phyloP scores from a whole-genome alignment of 2,329 filamentous ascomycete species.

The Juglanconis juglandina region DNA sequence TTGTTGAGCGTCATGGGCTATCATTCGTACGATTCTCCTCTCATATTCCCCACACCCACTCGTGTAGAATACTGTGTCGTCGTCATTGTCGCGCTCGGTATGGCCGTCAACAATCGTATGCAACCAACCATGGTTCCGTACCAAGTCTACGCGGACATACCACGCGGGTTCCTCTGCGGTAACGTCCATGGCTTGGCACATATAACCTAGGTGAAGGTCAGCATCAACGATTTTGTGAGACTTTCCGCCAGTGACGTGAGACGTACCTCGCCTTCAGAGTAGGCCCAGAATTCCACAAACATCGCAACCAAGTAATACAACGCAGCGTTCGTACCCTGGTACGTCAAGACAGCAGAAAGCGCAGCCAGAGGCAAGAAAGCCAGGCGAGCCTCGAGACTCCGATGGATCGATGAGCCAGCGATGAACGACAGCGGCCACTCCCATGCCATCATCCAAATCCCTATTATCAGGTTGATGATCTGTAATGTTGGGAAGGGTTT shows the following conservation, averaged over 20 bases:
- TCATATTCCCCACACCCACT: no score
- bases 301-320: conserved; percentile 88
- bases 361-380: conserved; percentile 77
- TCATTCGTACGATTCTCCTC: no score
- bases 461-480: conserved; percentile 82
- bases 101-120: neutral
- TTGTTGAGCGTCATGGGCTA: no score
- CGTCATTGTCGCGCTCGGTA: no score
- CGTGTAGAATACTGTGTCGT: no score
- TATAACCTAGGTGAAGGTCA: conserved; percentile 49
- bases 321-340: conserved; percentile 88
- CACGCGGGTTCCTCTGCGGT: conserved; percentile 47
- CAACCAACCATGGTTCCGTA: neutral
- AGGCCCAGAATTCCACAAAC: conserved; percentile 91
- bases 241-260: neutral
- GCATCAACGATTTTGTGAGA: neutral
- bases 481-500: conserved; percentile 87
- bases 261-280: conserved; percentile 91
- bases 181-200: conserved; percentile 69
- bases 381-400: conserved; percentile 82
- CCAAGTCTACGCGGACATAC: conserved; percentile 3
- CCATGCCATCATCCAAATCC: conserved; percentile 73
- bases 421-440: conserved; percentile 85
- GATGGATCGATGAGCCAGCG: conserved; percentile 75
- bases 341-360: conserved; percentile 72